A percentile compares a stretch with the other conserved stretches of the same genome.
phyloP scores from a whole-genome alignment of 2,329 filamentous ascomycete species.

The Pyricularia pennisetigena region DNA sequence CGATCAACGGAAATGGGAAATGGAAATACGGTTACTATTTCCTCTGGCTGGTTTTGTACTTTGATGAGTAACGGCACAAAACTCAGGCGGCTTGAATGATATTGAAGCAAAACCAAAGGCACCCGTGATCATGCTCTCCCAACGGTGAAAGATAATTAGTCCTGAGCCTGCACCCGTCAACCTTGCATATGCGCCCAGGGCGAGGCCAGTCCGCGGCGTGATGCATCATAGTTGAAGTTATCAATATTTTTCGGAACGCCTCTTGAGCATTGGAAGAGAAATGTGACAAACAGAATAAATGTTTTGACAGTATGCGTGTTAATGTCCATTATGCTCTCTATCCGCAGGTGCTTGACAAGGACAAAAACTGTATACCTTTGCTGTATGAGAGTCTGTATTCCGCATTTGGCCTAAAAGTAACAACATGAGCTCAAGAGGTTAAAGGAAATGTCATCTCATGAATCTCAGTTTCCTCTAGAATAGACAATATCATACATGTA shows the following conservation, averaged over 20 bases:
- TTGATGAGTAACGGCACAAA: constrained; percentile 1
- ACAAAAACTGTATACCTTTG: not conserved
- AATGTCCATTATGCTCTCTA: too few species aligned
- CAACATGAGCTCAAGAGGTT: not conserved
- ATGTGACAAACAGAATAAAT: too few species aligned
- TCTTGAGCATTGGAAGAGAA: too few species aligned
- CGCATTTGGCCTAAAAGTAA: not conserved
- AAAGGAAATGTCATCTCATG: not conserved
- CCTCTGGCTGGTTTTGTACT: constrained; percentile 5
- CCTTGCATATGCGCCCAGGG: not conserved
- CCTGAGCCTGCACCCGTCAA: not conserved
- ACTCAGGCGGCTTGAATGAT: not conserved
- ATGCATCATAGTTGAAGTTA: not conserved
- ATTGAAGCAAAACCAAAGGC: not conserved
- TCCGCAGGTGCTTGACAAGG: too few species aligned
- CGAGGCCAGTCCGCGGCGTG: not conserved
- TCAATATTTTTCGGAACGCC: too few species aligned
- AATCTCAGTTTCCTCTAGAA: not conserved
- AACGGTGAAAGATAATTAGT: not conserved
- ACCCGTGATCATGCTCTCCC: not conserved
- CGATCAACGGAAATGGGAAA: constrained; percentile 3
- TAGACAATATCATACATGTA: not conserved
- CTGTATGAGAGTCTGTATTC: not conserved
- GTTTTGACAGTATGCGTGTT: too few species aligned
- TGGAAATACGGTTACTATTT: constrained; percentile 4